A percentile compares a stretch with the other conserved stretches of the same genome.
phyloP scores from a whole-genome alignment of 2,329 filamentous ascomycete genomes.

The Grosmannia penicillata region DNA sequence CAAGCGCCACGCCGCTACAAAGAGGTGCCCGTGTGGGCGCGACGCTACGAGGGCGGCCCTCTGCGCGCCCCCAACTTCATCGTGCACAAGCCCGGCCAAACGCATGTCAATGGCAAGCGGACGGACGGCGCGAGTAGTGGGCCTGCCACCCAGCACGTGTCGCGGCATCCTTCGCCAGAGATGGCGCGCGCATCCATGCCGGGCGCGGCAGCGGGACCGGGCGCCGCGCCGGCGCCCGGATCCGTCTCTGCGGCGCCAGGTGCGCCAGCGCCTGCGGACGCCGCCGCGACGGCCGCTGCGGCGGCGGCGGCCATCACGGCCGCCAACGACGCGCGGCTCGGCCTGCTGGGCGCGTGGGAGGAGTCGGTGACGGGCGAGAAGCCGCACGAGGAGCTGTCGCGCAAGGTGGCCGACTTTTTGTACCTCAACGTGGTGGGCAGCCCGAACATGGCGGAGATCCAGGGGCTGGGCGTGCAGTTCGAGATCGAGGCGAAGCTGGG shows the following conservation, averaged over 20 bases:
- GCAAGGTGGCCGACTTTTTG: conserved; percentile 66
- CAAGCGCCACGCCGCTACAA: conserved; percentile 21
- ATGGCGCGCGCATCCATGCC: conserved; percentile 10
- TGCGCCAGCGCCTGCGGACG: conserved; percentile 9
- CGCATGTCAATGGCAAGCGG: conserved; percentile 23
- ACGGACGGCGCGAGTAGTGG: conserved; percentile 14
- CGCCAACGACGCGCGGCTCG: conserved; percentile 7
- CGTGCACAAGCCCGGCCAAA: conserved; percentile 23
- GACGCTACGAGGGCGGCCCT: conserved; percentile 20
- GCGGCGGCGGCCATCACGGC: background rate
- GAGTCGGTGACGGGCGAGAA: conserved; percentile 53
- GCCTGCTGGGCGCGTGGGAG: conserved; percentile 44
- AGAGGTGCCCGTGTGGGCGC: conserved; percentile 33
- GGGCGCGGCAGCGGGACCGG: conserved; percentile 9
- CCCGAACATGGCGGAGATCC: conserved; percentile 48
- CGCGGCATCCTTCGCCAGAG: conserved; percentile 27
- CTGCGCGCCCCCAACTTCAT: conserved; percentile 30
- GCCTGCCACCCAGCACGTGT: conserved; percentile 28
- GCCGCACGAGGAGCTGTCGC: conserved; percentile 62
- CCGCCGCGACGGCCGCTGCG: conserved; percentile 11
- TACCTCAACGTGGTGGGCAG: conserved; percentile 56
- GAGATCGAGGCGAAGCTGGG: conserved; percentile 95
- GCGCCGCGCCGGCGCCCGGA: conserved; percentile 11
- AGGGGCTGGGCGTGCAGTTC: conserved; percentile 53
- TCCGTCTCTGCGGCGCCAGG: conserved; percentile 11